phyloP scores from a whole-genome alignment of 2,329 filamentous ascomycete genomes.

The Dactylellina sp. region DNA sequence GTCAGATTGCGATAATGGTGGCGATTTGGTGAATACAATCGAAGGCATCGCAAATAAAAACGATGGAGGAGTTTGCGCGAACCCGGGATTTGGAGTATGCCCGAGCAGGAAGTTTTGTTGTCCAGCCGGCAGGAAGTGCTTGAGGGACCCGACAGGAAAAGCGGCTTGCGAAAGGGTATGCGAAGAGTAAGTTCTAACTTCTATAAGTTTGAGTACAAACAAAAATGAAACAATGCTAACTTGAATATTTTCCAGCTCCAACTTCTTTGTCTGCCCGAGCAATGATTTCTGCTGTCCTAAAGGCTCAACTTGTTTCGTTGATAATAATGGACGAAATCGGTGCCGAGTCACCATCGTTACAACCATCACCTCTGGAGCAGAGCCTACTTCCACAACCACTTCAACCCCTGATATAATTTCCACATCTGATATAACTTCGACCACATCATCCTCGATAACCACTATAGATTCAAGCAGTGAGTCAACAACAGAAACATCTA shows the following conservation, averaged over 20 bases:
- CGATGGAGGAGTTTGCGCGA: slow-evolving; percentile 33
- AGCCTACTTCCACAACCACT: slow-evolving; percentile 18
- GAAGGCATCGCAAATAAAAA: slow-evolving; percentile 50
- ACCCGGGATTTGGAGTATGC: slow-evolving; percentile 49
- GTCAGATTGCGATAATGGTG: slow-evolving; percentile 21
- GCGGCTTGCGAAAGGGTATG: slow-evolving; percentile 45
- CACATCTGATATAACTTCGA: background rate
- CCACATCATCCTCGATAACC: background rate
- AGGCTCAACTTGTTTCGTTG: slow-evolving; percentile 45
- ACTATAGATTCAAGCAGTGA: slow-evolving; percentile 18
- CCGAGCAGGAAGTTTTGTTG: slow-evolving; percentile 54
- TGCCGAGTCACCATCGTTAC: slow-evolving; percentile 51
- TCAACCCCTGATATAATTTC: background rate
- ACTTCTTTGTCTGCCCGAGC: slow-evolving; percentile 53
- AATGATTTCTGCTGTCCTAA: slow-evolving; percentile 55
- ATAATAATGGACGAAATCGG: slow-evolving; percentile 33
- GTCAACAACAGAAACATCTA: slow-evolving; percentile 8
- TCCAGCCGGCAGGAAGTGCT: slow-evolving; percentile 46
- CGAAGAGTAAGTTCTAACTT: slow-evolving; percentile 30
- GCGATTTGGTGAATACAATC: slow-evolving; percentile 39
- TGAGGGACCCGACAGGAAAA: slow-evolving; percentile 41
- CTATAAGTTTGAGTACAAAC: background rate
- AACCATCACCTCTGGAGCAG: slow-evolving; percentile 41
- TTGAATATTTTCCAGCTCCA: slow-evolving; percentile 21
- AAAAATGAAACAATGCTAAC: background rate